A percentile compares a stretch with the other conserved stretches of the same genome.
phyloP scores from a whole-genome alignment of 257 asterid species.

The Solanum ahanhuiri region DNA sequence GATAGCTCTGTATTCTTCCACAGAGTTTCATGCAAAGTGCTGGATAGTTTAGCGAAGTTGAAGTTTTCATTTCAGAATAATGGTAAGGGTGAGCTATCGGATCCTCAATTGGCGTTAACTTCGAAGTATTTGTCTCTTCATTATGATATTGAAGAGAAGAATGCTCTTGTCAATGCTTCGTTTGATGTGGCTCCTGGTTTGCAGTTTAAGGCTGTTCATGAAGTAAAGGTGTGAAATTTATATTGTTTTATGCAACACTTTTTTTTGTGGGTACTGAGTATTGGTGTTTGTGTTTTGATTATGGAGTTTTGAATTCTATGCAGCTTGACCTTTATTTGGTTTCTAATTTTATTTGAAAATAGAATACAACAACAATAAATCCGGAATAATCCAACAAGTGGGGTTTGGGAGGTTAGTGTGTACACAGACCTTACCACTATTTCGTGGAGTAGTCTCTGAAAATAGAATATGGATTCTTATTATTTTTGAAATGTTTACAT shows the following conservation, averaged over 20 bases:
- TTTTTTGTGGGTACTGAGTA: neutral
- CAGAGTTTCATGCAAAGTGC: slow-evolving; percentile 63
- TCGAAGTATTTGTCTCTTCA: slow-evolving; percentile 58
- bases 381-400: neutral
- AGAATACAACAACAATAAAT: too few relatives aligned
- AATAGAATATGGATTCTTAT: neutral
- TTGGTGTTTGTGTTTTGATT: neutral
- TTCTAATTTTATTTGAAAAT: neutral
- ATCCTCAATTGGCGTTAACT: slow-evolving; percentile 59
- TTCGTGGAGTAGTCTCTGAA: too few relatives aligned
- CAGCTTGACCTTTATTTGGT: neutral
- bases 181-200: slow-evolving; percentile 48
- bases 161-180: slow-evolving; percentile 63
- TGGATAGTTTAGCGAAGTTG: slow-evolving; percentile 62
- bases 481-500: neutral
- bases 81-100: slow-evolving; percentile 65
- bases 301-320: neutral
- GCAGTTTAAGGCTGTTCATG: slow-evolving; percentile 52
- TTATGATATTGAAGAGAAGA: slow-evolving; percentile 71
- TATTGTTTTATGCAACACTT: neutral
- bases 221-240: slow-evolving; percentile 43
- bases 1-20: slow-evolving; percentile 65
- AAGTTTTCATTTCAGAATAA: slow-evolving; percentile 62
- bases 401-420: neutral
- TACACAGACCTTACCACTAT: neutral